Evolutionary conservation across 1,284 basidiomycete species (phyloP), one percentile per base, ranked within the genome.

Genomic region (Ganoderma lingzhi): DNA sequence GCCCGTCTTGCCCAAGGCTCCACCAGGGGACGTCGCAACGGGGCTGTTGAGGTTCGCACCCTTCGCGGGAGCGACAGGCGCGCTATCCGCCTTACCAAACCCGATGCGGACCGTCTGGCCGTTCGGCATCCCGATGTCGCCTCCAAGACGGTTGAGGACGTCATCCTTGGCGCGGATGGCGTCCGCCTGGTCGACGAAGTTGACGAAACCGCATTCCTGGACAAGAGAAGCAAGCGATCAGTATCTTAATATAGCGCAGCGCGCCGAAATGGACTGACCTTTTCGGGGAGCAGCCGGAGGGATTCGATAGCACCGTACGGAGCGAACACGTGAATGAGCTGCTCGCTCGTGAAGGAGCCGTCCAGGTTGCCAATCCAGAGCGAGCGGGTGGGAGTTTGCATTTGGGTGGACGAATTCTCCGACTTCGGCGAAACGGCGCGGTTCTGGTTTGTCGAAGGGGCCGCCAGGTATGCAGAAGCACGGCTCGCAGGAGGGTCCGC

Each of bases 301-400:
- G 95, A 97, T 83, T 99, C 97, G 73, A 99, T 98, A 17, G 96
- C 94, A 63, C 97, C 97, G 78, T 99, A 99, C 0, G 94, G 94
- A 23, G 96, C 93, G 81, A 99, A 99, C 19, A 97, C 95, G 73
- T 93, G 92, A 71, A 98, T 94, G 65, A 99, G 90, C 77, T 98
- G 96, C 79, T 97, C 95, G 76, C 95, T 96, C 0, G 96, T 96
- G 63, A 97, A 95, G 63, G 92, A 93, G 71, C 93, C 93, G 80
- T 99, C 96, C 60, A 99, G 86, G 80, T 98, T 98, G 61, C 97
- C 97, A 77, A 99, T 97, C 97, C 97, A 99, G 56, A 99, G 85
- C 56, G 95, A 97, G 64, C 97, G 90, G 15, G 96, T 97, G 30
- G 98, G 97, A 59, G 95, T 93, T 81, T 98, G 95, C 63, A 92